Base-by-base conservation (phyloP, 2,329 filamentous ascomycete genomes). In the Trichoderma asperellum region DNA sequence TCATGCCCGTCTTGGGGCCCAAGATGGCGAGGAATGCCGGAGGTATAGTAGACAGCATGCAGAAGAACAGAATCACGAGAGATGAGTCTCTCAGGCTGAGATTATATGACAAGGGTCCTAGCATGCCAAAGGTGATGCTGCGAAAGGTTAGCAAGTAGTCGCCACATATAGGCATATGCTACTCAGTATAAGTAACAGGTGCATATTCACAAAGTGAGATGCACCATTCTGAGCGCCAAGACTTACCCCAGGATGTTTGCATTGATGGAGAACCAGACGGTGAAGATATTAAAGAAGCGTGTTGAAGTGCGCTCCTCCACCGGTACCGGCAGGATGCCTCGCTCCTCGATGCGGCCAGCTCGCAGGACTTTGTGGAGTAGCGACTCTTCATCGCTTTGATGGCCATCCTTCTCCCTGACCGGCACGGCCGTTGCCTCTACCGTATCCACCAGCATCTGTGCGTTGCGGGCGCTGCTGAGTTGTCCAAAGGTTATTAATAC, bases 61-160 rank as follows among this genome's bases (percentile, higher is more conserved):
- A 85, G 77, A 91, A 90, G 80, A 91, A 91, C 57, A 91, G 75
- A 58, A 91, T 90, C 37, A 90, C 80, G 14, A 91, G 80, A 1
- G 86, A 77, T 18, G 84, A 83, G 71, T 89, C 85, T 56, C 87
- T 81, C 21, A 91, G 79, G 61, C 82, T 82, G 18, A 90, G 80
- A 2, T 85, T 85, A 68, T 85, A 88, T 14, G 81, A 75, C 52
- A 84, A 76, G 4, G 87, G 87, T 0, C 87, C 88, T 1, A 89
- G 81, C 83, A 90, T 87, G 70, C 89, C 89, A 73, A 89, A 89
- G 0, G 87, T 87, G 69, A 91, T 86, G 2, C 87, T 86, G 34
- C n/a, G 34, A n/a, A 27, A 56, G 21, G 32, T 68, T 29, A 68
- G 66, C 35, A 40, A 24, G 10, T 43, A 16, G 11, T 40, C 27